phyloP scores from a whole-genome alignment of 805 yeast species.

The Huiozyma sinensis region DNA sequence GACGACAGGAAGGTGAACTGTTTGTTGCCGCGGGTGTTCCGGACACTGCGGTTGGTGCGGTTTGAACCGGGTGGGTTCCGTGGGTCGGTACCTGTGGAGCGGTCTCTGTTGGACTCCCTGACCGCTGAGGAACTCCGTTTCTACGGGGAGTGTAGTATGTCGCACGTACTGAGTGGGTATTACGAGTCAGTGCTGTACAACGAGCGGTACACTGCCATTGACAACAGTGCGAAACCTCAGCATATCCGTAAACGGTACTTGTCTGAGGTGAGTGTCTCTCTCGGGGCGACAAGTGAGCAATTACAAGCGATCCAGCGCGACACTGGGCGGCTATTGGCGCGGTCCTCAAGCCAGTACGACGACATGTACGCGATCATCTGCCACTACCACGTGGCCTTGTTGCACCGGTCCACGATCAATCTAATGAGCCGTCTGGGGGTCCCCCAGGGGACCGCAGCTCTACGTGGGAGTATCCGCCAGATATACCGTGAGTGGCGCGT shows the following conservation, averaged over 20 bases:
- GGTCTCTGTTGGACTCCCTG: slow-evolving; percentile 8
- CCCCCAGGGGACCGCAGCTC: slow-evolving; percentile 5
- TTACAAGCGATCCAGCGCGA: slow-evolving; percentile 13
- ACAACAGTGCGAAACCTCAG: slow-evolving; percentile 17
- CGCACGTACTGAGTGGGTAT: slow-evolving; percentile 12
- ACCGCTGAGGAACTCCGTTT: slow-evolving; percentile 7
- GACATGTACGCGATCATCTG: slow-evolving; percentile 4
- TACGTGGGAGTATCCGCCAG: slow-evolving; percentile 1
- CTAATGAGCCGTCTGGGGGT: slow-evolving; percentile 9
- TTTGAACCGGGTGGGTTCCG: not conserved
- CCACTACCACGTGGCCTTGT: slow-evolving; percentile 5
- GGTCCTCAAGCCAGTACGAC: slow-evolving; percentile 1
- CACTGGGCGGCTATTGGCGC: slow-evolving; percentile 10
- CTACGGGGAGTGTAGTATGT: slow-evolving; percentile 15
- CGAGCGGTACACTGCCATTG: slow-evolving; percentile 20
- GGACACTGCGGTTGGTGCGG: slow-evolving; percentile 5
- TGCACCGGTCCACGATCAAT: slow-evolving; percentile 8
- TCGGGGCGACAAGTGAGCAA: slow-evolving; percentile 6
- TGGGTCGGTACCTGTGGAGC: slow-evolving; percentile 19
- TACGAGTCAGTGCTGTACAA: slow-evolving; percentile 15
- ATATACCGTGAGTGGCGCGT: slow-evolving; percentile 8
- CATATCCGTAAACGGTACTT: slow-evolving; percentile 9
- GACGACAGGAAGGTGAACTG: slow-evolving; percentile 17
- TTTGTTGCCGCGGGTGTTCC: slow-evolving; percentile 17
- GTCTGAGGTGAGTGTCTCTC: slow-evolving; percentile 13